These are phyloP conservation scores for Tephrocybe sp. DNA, from an alignment of 768 basidiomycete species.

Conservation along the genomic window DNA sequence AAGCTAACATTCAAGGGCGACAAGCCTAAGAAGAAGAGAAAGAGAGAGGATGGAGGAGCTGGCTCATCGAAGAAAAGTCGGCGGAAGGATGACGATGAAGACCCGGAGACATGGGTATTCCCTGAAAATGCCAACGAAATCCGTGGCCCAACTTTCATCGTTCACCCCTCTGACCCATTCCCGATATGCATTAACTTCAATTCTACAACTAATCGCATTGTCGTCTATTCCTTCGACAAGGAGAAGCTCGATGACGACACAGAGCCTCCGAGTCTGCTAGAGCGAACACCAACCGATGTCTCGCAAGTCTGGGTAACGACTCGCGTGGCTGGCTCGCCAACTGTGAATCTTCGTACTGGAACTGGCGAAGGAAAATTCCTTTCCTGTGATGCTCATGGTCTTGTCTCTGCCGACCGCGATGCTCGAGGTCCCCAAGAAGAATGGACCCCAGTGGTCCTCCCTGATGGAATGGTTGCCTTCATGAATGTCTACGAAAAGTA, in stretches of 20 bases:
- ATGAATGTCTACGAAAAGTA: constrained; percentile 91
- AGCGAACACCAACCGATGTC: constrained; percentile 77
- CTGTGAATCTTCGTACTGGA: constrained; percentile 84
- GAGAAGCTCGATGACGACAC: constrained; percentile 48
- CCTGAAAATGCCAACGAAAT: constrained; percentile 73
- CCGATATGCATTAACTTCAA: constrained; percentile 80
- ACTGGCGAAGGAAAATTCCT: constrained; percentile 90
- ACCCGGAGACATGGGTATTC: constrained; percentile 77
- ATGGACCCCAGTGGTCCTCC: constrained; percentile 82
- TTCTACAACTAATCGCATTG: constrained; percentile 69
- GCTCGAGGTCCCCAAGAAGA: constrained; percentile 93
- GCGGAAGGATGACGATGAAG: constrained; percentile 58
- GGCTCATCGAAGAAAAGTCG: constrained; percentile 43
- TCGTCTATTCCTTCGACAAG: constrained; percentile 66
- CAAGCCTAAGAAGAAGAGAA: constrained; percentile 81
- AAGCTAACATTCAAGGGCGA: constrained; percentile 92
- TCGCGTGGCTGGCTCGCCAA: constrained; percentile 78
- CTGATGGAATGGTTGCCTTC: constrained; percentile 86
- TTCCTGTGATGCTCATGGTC: constrained; percentile 82
- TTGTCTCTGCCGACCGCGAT: constrained; percentile 83
- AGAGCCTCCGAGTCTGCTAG: constrained; percentile 49
- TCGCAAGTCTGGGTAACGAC: constrained; percentile 92
- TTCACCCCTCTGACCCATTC: constrained; percentile 79
- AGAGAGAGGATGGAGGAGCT: constrained; percentile 56
- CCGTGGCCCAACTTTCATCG: constrained; percentile 84